Percentiles rank a stretch among this genome's conserved stretches.
Conservation (phyloP, 768 basidiomycete species). For the Tricholoma saponaceum region DNA sequence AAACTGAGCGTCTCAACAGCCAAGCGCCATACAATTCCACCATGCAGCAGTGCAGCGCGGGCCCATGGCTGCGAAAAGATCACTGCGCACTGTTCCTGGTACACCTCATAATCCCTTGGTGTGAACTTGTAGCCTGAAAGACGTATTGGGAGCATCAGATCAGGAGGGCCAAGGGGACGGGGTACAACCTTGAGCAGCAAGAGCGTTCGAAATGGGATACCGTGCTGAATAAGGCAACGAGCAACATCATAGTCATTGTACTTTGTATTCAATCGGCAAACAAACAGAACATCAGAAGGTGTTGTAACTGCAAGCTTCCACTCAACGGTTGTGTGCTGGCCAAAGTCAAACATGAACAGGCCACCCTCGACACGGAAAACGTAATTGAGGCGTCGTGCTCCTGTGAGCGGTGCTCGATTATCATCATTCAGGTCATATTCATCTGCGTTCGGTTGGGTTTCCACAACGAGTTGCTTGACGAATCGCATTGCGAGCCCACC, state of each 20-base stretch:
- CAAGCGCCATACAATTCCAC: conserved; percentile 12
- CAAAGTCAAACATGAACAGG: background rate
- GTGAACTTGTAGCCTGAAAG: background rate
- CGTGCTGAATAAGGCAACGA: background rate
- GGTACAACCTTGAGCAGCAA: background rate
- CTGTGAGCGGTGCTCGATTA: background rate
- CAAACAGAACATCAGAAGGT: background rate
- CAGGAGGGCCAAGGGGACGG: background rate
- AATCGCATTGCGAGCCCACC: background rate
- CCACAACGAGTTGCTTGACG: background rate
- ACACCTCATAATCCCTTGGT: conserved; percentile 8
- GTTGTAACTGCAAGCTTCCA: background rate
- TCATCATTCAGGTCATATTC: background rate
- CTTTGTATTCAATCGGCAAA: background rate
- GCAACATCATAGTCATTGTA: background rate
- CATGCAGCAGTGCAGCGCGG: conserved; percentile 11
- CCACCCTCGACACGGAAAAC: background rate
- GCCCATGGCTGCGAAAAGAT: conserved; percentile 7
- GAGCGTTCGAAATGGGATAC: conserved; percentile 6
- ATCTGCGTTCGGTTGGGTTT: background rate
- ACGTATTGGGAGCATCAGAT: background rate
- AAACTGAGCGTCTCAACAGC: conserved; percentile 1
- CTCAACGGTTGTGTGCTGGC: too few species aligned
- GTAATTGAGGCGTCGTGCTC: background rate
- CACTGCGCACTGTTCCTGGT: background rate